Base-by-base conservation (phyloP, 257 asterid species). In the Solanum chaucha region DNA sequence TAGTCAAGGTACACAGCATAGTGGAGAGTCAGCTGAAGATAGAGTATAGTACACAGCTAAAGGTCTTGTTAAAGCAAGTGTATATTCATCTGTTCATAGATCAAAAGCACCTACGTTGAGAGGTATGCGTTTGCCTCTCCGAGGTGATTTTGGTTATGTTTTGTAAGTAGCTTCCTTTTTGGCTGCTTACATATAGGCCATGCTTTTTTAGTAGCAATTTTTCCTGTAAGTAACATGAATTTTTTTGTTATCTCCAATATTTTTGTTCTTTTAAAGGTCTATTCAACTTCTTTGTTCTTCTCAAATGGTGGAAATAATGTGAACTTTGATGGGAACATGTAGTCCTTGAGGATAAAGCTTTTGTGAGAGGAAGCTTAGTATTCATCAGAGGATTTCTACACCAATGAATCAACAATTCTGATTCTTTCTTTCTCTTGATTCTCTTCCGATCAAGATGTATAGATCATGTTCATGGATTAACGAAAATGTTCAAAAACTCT, bases 1-100 rank as follows among this genome's bases (percentile, higher is more conserved):
- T 92, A 91, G 88, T 85, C 96, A 92, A 61, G 85, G 88, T 89
- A 91, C 92, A 84, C 51, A 81, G 41, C 84, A 88, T 86, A 90
- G 95, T 20, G 92, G 87, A 87, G 89, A 88, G 35, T 89, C 88
- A 3, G 86, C 85, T 44, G 86, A 72, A 84, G 85, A 84, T 80
- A 87, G 17, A 51, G 81, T 85, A 38, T 67, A 85, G 88, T 44
- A 46, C 32, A 84, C 82, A 41, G 22, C 64, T 15, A 44, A 78
- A 78, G 15, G 84, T 34, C 40, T 44, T 78, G 84, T n/a, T 44
- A 44, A 44, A 46, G 40, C 70, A 72, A 72, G 46, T 86, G 81
- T 26, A 59, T 32, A 75, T 48, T 36, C 9, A 46, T 85, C 30
- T 28, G 70, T 85, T 51, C 20, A 86, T 72, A 86, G 26, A 72